Conservation (phyloP, 78 protist species). For the Capsaspora owczarzaki region DNA sequence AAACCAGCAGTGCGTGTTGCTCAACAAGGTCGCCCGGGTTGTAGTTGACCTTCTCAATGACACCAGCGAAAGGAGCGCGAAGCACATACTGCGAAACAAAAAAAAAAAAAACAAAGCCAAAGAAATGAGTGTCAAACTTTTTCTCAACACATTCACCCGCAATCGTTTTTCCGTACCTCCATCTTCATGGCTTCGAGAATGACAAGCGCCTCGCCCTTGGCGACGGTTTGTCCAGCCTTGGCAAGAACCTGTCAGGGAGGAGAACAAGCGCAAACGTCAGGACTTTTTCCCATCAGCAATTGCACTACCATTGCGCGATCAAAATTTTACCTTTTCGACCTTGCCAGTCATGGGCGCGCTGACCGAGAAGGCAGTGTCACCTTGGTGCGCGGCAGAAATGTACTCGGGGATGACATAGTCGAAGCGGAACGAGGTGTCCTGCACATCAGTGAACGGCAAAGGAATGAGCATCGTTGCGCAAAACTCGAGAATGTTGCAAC, state of each 20-base stretch:
- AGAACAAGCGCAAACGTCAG: background rate
- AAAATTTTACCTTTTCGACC: background rate
- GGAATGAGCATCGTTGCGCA: background rate
- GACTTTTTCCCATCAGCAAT: background rate
- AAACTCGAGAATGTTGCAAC: background rate
- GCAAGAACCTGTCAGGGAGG: background rate
- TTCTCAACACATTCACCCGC: background rate
- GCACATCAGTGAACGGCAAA: background rate
- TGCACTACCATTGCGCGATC: background rate
- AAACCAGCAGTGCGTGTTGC: background rate
- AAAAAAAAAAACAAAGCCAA: background rate
- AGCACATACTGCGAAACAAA: slow-evolving; percentile 48
- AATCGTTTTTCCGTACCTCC: slow-evolving; percentile 43
- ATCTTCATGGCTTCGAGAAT: slow-evolving; percentile 98
- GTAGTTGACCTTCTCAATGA: slow-evolving; percentile 39
- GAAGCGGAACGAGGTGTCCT: background rate
- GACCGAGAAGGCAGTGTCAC: background rate
- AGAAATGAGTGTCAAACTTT: background rate
- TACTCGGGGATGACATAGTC: background rate
- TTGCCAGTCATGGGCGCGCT: slow-evolving; percentile 13
- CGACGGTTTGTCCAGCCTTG: slow-evolving; percentile 60
- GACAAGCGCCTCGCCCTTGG: slow-evolving; percentile 38
- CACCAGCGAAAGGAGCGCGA: slow-evolving; percentile 67
- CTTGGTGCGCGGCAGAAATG: background rate
- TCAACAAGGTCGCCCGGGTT: slow-evolving; percentile 6